These are phyloP conservation scores for Suillus americanus DNA, from an alignment of 768 basidiomycete genomes.

Conservation along the genomic window DNA sequence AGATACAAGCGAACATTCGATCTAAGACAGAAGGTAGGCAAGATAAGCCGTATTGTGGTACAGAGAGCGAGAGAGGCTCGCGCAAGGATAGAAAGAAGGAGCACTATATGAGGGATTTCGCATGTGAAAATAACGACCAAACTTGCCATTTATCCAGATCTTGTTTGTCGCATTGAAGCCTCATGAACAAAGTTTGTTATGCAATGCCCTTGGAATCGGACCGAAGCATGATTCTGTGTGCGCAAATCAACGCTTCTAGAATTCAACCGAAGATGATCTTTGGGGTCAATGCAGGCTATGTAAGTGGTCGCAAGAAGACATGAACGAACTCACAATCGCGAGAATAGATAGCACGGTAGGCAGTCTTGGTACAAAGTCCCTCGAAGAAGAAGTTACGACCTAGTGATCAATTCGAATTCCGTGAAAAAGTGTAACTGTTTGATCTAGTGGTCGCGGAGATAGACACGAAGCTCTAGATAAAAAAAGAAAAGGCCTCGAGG, in stretches of 20 bases:
- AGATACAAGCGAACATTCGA: background rate
- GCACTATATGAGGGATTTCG: background rate
- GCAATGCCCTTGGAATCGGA: background rate
- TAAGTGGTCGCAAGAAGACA: background rate
- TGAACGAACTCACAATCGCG: background rate
- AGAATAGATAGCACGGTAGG: background rate
- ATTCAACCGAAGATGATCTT: background rate
- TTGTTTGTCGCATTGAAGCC: background rate
- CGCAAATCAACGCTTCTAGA: background rate
- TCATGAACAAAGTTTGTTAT: background rate
- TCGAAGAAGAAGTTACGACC: background rate
- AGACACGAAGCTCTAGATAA: background rate
- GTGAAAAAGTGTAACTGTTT: background rate
- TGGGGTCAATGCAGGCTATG: background rate
- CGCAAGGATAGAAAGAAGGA: background rate
- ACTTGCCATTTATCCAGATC: background rate
- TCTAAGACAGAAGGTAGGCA: background rate
- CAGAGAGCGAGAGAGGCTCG: background rate
- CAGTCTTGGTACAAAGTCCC: background rate
- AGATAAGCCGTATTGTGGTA: background rate
- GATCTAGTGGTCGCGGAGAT: background rate
- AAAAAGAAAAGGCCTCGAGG: background rate
- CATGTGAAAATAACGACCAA: background rate
- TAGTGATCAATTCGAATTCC: background rate
- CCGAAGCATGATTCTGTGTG: background rate